Evolutionary conservation across 352 stramenopile species (phyloP).

Genomic region (Hyaloperonospora brassicae): DNA sequence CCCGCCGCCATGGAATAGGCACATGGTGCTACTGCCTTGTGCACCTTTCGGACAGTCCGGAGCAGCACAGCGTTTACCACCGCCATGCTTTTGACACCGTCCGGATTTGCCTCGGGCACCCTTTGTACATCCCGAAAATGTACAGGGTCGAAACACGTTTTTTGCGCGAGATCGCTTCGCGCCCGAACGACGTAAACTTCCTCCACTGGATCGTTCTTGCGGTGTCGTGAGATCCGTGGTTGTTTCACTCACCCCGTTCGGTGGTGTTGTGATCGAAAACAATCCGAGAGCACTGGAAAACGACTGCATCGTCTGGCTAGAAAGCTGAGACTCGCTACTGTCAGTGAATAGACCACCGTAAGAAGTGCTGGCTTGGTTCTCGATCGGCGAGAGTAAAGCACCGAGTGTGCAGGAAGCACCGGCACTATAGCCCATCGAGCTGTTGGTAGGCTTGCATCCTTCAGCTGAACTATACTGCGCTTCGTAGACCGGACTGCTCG

Average conservation of each 20-base stretch:
- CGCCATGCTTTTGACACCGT: slow-evolving; percentile 81
- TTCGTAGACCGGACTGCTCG: slow-evolving; percentile 8
- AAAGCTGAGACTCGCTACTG: slow-evolving; percentile 10
- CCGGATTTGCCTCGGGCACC: slow-evolving; percentile 71
- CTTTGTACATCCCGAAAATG: slow-evolving; percentile 55
- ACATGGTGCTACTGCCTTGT: slow-evolving; percentile 68
- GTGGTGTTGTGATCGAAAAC: slow-evolving; percentile 21
- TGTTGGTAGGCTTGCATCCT: slow-evolving; percentile 12
- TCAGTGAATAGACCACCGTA: slow-evolving; percentile 26
- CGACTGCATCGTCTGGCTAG: slow-evolving; percentile 14
- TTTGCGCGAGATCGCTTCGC: slow-evolving; percentile 62
- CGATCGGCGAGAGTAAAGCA: slow-evolving; percentile 11
- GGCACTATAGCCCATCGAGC: slow-evolving; percentile 4
- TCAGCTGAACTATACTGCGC: slow-evolving; percentile 17
- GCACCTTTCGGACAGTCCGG: slow-evolving; percentile 69
- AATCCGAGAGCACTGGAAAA: slow-evolving; percentile 25
- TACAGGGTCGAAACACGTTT: slow-evolving; percentile 66
- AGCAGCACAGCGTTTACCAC: slow-evolving; percentile 63
- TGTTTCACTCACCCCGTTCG: slow-evolving; percentile 8
- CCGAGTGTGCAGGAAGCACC: slow-evolving; percentile 6
- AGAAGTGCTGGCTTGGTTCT: slow-evolving; percentile 4
- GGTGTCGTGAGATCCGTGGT: slow-evolving; percentile 22
- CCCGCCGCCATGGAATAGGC: slow-evolving; percentile 77
- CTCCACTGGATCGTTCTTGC: slow-evolving; percentile 9
- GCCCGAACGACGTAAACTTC: slow-evolving; percentile 20